Percentiles rank a stretch among this genome's conserved stretches.
phyloP scores from a whole-genome alignment of 2,329 filamentous ascomycete species.

The Aspergillus alliaceus region DNA sequence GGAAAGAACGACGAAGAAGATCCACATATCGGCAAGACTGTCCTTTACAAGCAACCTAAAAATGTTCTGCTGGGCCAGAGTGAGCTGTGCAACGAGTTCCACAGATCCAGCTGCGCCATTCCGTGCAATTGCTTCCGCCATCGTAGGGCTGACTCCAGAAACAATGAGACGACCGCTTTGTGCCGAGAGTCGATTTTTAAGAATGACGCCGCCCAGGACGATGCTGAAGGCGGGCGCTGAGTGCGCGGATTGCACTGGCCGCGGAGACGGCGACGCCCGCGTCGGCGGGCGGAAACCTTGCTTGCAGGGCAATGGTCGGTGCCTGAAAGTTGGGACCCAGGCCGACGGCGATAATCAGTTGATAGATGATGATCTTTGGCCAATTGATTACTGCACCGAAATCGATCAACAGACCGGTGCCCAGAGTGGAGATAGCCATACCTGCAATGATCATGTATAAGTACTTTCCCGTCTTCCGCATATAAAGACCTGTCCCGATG shows the following conservation, averaged over 20 bases:
- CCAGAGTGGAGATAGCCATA: neutral
- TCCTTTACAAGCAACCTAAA: constrained; percentile 3
- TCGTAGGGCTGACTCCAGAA: constrained; percentile 1
- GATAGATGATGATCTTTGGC: constrained; percentile 2
- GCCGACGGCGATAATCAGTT: neutral
- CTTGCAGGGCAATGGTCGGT: neutral
- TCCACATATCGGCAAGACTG: constrained; percentile 3
- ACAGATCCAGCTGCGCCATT: constrained; percentile 3
- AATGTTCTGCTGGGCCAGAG: constrained; percentile 1
- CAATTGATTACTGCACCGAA: neutral
- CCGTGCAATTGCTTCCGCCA: constrained; percentile 3
- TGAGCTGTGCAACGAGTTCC: constrained; percentile 2
- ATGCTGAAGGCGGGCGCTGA: constrained; percentile 1
- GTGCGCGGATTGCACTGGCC: neutral
- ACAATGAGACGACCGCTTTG: constrained; percentile 1
- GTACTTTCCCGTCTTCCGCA: constrained; percentile 1
- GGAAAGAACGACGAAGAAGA: constrained; percentile 3
- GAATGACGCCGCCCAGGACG: constrained; percentile 5
- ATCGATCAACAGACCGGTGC: constrained; percentile 1
- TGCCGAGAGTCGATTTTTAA: neutral
- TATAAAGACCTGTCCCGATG: constrained; percentile 1
- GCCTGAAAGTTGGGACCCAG: constrained; percentile 1
- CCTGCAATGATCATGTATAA: constrained; percentile 1
- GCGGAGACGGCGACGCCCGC: neutral
- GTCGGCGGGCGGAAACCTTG: neutral